Base-by-base conservation (phyloP, 768 basidiomycete genomes). In the Kwoniella dendrophila region DNA sequence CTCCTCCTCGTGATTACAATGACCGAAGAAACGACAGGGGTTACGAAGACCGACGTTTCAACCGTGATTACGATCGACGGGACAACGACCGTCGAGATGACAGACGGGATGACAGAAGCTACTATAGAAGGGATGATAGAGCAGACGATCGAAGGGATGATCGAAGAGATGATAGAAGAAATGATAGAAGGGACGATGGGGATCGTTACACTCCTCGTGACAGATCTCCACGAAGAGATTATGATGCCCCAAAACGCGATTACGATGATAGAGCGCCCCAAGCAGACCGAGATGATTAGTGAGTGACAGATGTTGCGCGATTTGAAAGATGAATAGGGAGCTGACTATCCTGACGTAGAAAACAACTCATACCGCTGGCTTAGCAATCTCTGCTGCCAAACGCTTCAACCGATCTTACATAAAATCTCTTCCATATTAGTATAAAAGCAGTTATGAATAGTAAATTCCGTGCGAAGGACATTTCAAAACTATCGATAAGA, bases 11-110 rank as follows among this genome's bases (percentile, higher is more conserved):
- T 44, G 74, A 69, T 50, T 64, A 64, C 54, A 63, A 66, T 59
- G 59, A 62, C 36, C 69, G 69, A 56, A 53, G 56, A 20, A 89
- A 89, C 81, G 84, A 26, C 48, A 44, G 66, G 24, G 51, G 55
- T 51, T 41, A 43, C 41, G 48, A 36, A 44, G 32, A 55, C 64
- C 26, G 62, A 61, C 38, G 70, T 69, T 51, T 43, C 24, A 38
- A 51, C 18, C 62, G 67, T 16, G 63, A 69, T 44, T 63, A 68
- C 53, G 60, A 68, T 50, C 70, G 65, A 48, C 54, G 63, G 3
- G 63, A 63, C 20, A 62, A 71, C 41, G 63, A 57, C 27, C 49
- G 59, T 18, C 47, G 68, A 12, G 59, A 68, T 48, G 60, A 69
- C 29, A 34, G 12, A 14, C 41, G 59, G 7, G 41, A 66, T n/a